Evolutionary conservation across 2,329 filamentous ascomycete species (phyloP).

Genomic region (Curvularia eragrostidis): DNA sequence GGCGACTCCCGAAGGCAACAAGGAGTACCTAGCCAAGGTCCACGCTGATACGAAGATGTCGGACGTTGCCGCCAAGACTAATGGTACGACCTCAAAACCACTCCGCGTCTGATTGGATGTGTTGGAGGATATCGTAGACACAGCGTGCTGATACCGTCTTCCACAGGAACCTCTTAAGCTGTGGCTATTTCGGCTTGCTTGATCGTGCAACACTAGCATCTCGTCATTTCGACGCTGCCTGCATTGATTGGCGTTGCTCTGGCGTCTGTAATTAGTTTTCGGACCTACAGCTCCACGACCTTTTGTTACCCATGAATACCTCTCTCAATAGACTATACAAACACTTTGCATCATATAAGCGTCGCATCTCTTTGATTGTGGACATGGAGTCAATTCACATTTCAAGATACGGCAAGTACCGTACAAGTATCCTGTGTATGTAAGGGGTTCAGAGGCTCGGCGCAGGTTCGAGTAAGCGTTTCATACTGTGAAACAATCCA

Average conservation of each 20-base stretch:
- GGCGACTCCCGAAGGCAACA: conserved; percentile 50
- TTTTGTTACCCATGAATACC: conserved; percentile 2
- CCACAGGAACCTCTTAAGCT: conserved; percentile 13
- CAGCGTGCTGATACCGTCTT: conserved; percentile 9
- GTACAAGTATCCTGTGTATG: background rate
- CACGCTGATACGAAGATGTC: conserved; percentile 48
- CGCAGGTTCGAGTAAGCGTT: background rate
- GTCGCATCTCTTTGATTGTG: background rate
- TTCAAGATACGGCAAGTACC: background rate
- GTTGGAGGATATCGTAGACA: background rate
- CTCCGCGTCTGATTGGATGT: background rate
- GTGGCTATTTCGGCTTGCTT: background rate
- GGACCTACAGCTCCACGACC: background rate
- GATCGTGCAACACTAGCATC: conserved; percentile 10
- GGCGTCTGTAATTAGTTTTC: conserved; percentile 7
- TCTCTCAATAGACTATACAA: conserved; percentile 11
- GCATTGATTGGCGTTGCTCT: conserved; percentile 16
- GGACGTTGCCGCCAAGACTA: conserved; percentile 34
- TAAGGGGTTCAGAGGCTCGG: background rate
- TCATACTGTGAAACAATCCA: background rate
- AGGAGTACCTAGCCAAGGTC: conserved; percentile 47
- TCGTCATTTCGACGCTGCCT: conserved; percentile 1
- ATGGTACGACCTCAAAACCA: conserved; percentile 30
- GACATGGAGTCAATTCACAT: background rate
- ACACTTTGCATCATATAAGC: background rate